Base-by-base conservation (phyloP, 257 asterid genomes). In the Solanum piurae region DNA sequence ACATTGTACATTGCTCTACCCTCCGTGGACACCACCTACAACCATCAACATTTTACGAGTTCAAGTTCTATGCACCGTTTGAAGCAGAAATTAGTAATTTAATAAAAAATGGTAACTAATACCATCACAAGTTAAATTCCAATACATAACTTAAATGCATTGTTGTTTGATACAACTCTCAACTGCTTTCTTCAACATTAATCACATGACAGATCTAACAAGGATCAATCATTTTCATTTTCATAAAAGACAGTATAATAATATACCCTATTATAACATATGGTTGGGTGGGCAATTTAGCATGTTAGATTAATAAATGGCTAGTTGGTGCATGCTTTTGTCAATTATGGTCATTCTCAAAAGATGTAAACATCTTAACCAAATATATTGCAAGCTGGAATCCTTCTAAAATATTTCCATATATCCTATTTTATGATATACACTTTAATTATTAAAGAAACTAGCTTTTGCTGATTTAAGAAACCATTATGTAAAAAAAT, bases 1-100 rank as follows among this genome's bases (percentile, higher is more conserved):
- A 93, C 98, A 58, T 97, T 97, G 95, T 96, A 86, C 99, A 96
- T 96, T 87, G 99, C 99, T 86, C 99, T 94, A 44, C 98, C 99
- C 88, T 97, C 99, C 0, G 98, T 97, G 0, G 99, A 97, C 27
- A 97, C 98, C 88, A 93, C 99, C 99, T 97, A 89, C 73, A 86
- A 44, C 20, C 40, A 46, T 44, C 12, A 79, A 16, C 20, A n/a
- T 25, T 5, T 25, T 44, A 42, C 21, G 40, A 79, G 66, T 44
- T 77, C 37, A 79, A 77, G 23, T 40, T 40, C 21, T 23, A 6
- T 38, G 83, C 11, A 7, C 21, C 3, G 8, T 5, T 11, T 2
- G 20, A 79, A 79, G 18, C 85, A 44, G 3, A 79, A 44, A 27
- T 14, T 79, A 44, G 38, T 44, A 79, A 79, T 42, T 31, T 40